Evolutionary conservation across 805 yeast species (phyloP).

Genomic region (Lipomyces anomalus): DNA sequence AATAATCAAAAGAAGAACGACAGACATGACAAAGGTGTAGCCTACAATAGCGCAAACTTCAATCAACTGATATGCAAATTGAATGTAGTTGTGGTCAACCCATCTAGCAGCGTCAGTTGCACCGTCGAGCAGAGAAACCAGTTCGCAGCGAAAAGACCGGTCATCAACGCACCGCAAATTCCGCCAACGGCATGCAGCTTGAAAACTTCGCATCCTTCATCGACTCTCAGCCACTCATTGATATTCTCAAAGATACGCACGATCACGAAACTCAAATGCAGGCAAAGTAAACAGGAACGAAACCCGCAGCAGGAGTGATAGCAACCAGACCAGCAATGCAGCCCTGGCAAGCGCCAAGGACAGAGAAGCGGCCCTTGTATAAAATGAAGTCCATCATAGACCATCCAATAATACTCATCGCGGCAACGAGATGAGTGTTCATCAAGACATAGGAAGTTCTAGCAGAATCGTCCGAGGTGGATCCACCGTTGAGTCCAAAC

Average conservation of each 20-base stretch:
- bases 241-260: conserved; percentile 74
- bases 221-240: conserved; percentile 59
- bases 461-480: conserved; percentile 85
- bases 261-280: conserved; percentile 76
- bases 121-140: conserved; percentile 69
- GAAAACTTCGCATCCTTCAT: conserved; percentile 92
- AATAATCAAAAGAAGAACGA: conserved; percentile 57
- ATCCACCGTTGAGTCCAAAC: conserved; percentile 98
- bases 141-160: conserved; percentile 89
- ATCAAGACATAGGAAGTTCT: conserved; percentile 92
- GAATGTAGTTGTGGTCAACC: conserved; percentile 74
- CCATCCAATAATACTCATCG: conserved; percentile 89
- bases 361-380: conserved; percentile 78
- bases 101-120: conserved; percentile 52
- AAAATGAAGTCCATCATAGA: conserved; percentile 69
- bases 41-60: conserved; percentile 62
- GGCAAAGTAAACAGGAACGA: conserved; percentile 83
- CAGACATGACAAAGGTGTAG: conserved; percentile 72
- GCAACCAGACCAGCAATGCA: conserved; percentile 90
- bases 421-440: conserved; percentile 90
- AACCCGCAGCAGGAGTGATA: conserved; percentile 96
- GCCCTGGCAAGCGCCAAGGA: conserved; percentile 90
- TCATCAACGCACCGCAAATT: conserved; percentile 66
- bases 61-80: conserved; percentile 83
- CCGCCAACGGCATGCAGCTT: conserved; percentile 91